These are phyloP conservation scores for Pythium rishiriense DNA, from an alignment of 352 stramenopile species.

Conservation along the genomic window DNA sequence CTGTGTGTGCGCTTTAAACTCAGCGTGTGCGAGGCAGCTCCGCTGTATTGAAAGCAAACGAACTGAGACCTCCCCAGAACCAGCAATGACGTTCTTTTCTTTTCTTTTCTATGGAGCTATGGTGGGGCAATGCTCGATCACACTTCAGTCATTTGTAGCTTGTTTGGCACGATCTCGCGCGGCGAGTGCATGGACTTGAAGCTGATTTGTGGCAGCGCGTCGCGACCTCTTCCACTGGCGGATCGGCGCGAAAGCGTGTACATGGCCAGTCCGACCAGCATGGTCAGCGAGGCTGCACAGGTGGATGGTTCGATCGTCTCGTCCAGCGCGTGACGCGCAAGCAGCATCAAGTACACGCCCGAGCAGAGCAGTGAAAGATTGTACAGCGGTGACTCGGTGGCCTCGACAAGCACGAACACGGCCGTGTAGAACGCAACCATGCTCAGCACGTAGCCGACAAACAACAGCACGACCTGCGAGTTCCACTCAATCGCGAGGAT, in stretches of 20 bases:
- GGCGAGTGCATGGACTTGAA: slow-evolving; percentile 35
- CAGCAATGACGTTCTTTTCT: no score
- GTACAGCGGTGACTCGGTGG: slow-evolving; percentile 35
- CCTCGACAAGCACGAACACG: slow-evolving; percentile 34
- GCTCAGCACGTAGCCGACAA: slow-evolving; percentile 34
- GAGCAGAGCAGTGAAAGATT: slow-evolving; percentile 39
- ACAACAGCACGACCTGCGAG: slow-evolving; percentile 26
- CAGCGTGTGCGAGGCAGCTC: no score
- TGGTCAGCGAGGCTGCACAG: slow-evolving; percentile 27
- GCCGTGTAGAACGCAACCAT: slow-evolving; percentile 46
- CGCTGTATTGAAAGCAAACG: no score
- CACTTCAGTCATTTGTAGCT: slow-evolving; percentile 23
- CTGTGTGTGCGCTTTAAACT: no score
- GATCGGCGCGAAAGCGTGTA: slow-evolving; percentile 30
- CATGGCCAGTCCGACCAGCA: slow-evolving; percentile 35
- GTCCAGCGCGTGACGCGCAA: slow-evolving; percentile 31
- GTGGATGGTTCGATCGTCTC: slow-evolving; percentile 25
- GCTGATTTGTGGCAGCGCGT: slow-evolving; percentile 23
- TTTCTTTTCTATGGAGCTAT: no score
- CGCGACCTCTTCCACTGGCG: background rate
- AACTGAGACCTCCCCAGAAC: no score
- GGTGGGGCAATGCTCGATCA: no score
- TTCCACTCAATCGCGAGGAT: slow-evolving; percentile 35
- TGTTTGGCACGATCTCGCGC: slow-evolving; percentile 22
- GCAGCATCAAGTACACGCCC: slow-evolving; percentile 41